phyloP scores from a whole-genome alignment of 805 yeast species.

The Ogataea philodendri region DNA sequence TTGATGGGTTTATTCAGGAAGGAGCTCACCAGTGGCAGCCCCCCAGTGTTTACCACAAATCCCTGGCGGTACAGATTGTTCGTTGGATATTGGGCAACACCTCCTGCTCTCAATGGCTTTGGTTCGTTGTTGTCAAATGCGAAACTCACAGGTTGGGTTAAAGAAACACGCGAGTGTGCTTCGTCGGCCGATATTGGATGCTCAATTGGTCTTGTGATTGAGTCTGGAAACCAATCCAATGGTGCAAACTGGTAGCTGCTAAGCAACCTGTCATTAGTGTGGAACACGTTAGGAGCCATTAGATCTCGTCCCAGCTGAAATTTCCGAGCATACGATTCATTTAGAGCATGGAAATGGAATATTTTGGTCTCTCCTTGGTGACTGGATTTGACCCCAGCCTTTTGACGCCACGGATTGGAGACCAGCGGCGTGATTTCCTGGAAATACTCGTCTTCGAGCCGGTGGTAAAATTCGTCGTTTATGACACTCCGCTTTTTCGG shows the following conservation, averaged over 20 bases:
- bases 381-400: constrained; percentile 5
- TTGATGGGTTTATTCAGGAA: constrained; percentile 26
- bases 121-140: constrained; percentile 18
- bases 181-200: constrained; percentile 4
- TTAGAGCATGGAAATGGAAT: constrained; percentile 14
- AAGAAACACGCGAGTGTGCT: constrained; percentile 9
- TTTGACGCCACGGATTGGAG: constrained; percentile 17
- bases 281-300: constrained; percentile 19
- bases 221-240: constrained; percentile 3
- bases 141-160: constrained; percentile 17
- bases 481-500: not conserved
- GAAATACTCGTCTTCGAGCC: constrained; percentile 16
- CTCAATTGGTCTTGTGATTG: constrained; percentile 3
- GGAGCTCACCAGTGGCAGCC: constrained; percentile 27
- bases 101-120: constrained; percentile 3
- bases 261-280: constrained; percentile 16
- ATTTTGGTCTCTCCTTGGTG: constrained; percentile 19
- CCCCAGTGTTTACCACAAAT: constrained; percentile 31
- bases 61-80: constrained; percentile 26
- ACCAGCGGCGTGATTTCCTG: constrained; percentile 11
- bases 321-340: constrained; percentile 11
- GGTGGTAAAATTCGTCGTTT: constrained; percentile 8
- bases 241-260: constrained; percentile 7
- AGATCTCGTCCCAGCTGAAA: constrained; percentile 13
- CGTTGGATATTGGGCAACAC: constrained; percentile 20